Evolutionary conservation across 306 rosid species (phyloP), one percentile per base, ranked within the genome.

Genomic region (Astragalus glycyphyllos): DNA sequence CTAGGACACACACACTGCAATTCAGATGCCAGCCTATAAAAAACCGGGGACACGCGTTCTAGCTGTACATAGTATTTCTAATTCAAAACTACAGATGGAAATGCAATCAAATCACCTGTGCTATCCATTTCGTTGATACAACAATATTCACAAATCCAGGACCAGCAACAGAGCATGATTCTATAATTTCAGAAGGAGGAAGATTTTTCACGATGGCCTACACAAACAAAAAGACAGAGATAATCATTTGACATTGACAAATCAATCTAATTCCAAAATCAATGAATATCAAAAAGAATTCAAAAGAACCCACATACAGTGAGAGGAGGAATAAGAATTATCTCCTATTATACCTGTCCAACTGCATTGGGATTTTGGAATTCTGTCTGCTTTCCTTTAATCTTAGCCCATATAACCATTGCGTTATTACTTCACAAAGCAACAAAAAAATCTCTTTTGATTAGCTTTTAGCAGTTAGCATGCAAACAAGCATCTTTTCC

Each of bases 371-470:
- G 98, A 34, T 82, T 84, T 71, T 14, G 77, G 58, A 85, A 85
- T 9, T 20, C 76, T 7, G 87, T 76, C 35, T 82, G 78, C 79
- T 84, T 88, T 60, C 88, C 96, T 80, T 81, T 93, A 26, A 88
- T 82, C 81, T 84, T 87, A 70, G 94, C 75, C 83, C 83, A 90
- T 4, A 90, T 65, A 46, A 89, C 74, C 98, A 93, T 90, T 9
- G 98, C 98, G 55, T 93, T 93, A 68, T 90, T 93, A 79, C 98
- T 93, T 76, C n/a, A 78, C 67, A 37, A 73, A 69, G 4, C 5
- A 8, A 35, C 2, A 38, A 38, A 9, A 11, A 13, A 49, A 37
- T 13, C 10, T 11, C 5, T 4, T 7, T 17, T 10, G 9, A 11
- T 78, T 44, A 59, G 50, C 15, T 61, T 11, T 0, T 16, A 40